Evolutionary conservation across 1,284 basidiomycete genomes (phyloP), one percentile per base, ranked within the genome.

Genomic region (Chiua sp.): DNA sequence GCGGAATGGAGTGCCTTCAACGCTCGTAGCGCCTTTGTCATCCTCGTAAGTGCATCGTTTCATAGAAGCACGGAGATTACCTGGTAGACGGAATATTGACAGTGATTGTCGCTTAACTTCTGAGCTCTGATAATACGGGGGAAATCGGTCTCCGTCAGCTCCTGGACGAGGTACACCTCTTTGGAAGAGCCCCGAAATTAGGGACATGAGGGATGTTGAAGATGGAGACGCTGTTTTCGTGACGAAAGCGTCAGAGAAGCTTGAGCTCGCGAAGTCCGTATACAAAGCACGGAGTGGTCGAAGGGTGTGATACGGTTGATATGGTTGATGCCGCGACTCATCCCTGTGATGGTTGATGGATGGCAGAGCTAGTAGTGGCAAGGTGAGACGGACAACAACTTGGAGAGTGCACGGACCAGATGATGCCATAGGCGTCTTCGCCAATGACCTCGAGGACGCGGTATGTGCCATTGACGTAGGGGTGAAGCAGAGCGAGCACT

Each of bases 71-170:
- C 58, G 30, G 69, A 72, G 49, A 28, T 61, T 76, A 90, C 91
- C 82, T 97, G 95, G 75, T 98, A 97, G 65, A 96, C 90, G 75
- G 97, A 97, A 76, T 98, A 98, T 75, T 97, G 94, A 71, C 88
- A 94, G 75, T 97, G 96, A 73, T 96, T 93, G 70, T 96, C 92
- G 59, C 86, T 89, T 49, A 96, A 80, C 62, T 90, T 85, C 77
- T 95, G 93, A 0, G 92, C 93, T 50, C 91, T 84, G 64, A 96
- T 93, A 46, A 96, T 93, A 57, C 93, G 87, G 73, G 96, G 92
- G 68, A 96, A 79, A 74, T 95, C 93, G 0, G 92, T 94, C 74
- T 96, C 94, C 94, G 96, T 96, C 56, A 95, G 82, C 74, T 95
- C 94, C 76, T 94, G 88, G 10, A 96, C 92, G 59, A 96, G 72